Conservation (phyloP, 306 rosid species). For the Dalbergia cultrata region DNA sequence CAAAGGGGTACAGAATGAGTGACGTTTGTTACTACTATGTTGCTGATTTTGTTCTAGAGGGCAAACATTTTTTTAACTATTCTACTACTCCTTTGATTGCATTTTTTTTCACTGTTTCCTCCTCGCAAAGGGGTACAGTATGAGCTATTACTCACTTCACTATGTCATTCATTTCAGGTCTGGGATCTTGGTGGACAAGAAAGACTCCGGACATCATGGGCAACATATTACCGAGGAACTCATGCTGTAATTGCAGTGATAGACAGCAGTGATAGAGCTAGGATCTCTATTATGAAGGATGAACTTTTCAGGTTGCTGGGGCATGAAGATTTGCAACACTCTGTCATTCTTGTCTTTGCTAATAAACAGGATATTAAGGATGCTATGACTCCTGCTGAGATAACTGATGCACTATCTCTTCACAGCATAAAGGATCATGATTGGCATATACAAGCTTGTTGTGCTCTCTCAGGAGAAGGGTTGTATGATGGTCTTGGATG, state of each 20-base stretch:
- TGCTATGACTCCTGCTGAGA: constrained; percentile 99
- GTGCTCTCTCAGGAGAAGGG: constrained; percentile 96
- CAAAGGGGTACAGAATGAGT: too few species aligned
- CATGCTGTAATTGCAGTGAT: constrained; percentile 90
- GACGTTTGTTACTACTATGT: background rate
- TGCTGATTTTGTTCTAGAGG: background rate
- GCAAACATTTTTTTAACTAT: background rate
- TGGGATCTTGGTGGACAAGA: constrained; percentile 99
- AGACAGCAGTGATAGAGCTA: constrained; percentile 94
- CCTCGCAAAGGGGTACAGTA: background rate
- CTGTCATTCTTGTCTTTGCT: constrained; percentile 86
- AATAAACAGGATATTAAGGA: constrained; percentile 98
- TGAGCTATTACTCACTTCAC: constrained; percentile 22
- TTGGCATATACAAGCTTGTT: constrained; percentile 99
- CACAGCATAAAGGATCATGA: constrained; percentile 99
- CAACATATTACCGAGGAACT: constrained; percentile 96
- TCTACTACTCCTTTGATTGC: background rate
- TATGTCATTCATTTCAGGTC: constrained; percentile 62
- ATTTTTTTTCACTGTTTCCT: background rate
- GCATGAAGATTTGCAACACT: constrained; percentile 88
- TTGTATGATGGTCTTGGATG: constrained; percentile 95
- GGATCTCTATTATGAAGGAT: constrained; percentile 91
- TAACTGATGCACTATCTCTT: constrained; percentile 89
- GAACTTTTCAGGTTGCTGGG: constrained; percentile 95
- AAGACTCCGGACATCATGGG: constrained; percentile 97